phyloP scores from a whole-genome alignment of 352 stramenopile species.

The Globisporangium echinulatum region DNA sequence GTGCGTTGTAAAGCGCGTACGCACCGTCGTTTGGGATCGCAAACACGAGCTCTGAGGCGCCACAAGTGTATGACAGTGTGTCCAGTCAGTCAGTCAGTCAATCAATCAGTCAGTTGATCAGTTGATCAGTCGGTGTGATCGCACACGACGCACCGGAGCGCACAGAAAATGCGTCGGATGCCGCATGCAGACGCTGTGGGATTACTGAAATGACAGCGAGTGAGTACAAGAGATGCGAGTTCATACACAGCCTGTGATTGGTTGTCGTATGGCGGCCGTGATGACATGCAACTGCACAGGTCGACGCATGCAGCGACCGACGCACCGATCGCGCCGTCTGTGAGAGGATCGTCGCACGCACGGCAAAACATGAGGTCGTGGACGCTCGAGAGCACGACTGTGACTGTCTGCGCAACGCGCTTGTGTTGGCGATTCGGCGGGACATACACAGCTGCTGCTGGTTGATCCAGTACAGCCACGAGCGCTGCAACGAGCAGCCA shows the following conservation, averaged over 20 bases:
- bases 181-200: slow-evolving; percentile 5
- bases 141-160: slow-evolving; percentile 2
- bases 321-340: slow-evolving; percentile 16
- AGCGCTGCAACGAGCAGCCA: too few species aligned
- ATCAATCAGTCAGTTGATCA: neutral
- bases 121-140: neutral
- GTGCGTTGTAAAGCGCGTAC: slow-evolving; percentile 10
- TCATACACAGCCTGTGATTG: too few species aligned
- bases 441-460: slow-evolving; percentile 1
- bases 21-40: slow-evolving; percentile 15
- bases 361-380: slow-evolving; percentile 22
- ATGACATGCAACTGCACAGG: too few species aligned
- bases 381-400: slow-evolving; percentile 14
- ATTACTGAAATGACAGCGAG: neutral
- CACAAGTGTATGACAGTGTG: neutral
- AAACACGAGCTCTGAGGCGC: slow-evolving; percentile 11
- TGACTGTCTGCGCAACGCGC: slow-evolving; percentile 2
- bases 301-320: slow-evolving; percentile 1
- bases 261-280: too few species aligned
- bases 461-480: too few species aligned
- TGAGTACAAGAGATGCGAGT: too few species aligned
- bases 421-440: neutral
- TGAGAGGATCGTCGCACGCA: slow-evolving; percentile 16
- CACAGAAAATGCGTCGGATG: neutral
- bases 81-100: neutral